Percentiles rank a stretch among this genome's conserved stretches.
These are phyloP conservation scores for Solanum okadae DNA, from an alignment of 257 asterid species.

Conservation along the genomic window DNA sequence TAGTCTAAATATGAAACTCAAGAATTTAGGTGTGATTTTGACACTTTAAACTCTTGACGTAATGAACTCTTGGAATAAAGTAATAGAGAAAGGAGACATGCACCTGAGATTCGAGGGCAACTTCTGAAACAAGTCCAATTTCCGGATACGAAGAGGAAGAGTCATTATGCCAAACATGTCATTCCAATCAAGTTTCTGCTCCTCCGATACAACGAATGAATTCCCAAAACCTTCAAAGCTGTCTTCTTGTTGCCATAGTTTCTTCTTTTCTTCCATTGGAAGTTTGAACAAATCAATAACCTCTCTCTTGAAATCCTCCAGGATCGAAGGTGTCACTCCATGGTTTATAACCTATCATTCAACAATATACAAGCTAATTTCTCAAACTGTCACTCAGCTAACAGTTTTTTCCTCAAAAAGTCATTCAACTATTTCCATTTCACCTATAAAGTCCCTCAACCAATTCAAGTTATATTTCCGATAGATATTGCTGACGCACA, in stretches of 20 bases:
- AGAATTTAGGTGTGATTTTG: no score
- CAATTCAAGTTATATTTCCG: no score
- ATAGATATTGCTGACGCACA: no score
- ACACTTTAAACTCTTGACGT: no score
- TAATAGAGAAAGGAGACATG: not conserved
- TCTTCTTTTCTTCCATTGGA: not conserved
- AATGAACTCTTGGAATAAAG: no score
- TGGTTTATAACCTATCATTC: conserved; percentile 12
- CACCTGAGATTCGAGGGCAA: conserved; percentile 44
- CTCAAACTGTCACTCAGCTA: no score
- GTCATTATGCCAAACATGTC: conserved; percentile 44
- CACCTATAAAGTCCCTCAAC: no score
- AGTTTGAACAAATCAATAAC: not conserved
- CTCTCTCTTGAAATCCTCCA: not conserved
- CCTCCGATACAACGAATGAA: not conserved
- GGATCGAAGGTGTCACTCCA: not conserved
- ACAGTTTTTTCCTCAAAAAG: no score
- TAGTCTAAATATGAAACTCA: no score
- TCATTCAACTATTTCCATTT: no score
- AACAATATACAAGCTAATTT: not conserved
- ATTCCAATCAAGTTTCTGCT: conserved; percentile 40
- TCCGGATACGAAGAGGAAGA: conserved; percentile 22
- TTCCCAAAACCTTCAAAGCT: not conserved
- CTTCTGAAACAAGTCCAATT: conserved; percentile 40
- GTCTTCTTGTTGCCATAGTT: not conserved